Conservation (phyloP, 78 protist species). For the Pelomyxa schiedti region DNA sequence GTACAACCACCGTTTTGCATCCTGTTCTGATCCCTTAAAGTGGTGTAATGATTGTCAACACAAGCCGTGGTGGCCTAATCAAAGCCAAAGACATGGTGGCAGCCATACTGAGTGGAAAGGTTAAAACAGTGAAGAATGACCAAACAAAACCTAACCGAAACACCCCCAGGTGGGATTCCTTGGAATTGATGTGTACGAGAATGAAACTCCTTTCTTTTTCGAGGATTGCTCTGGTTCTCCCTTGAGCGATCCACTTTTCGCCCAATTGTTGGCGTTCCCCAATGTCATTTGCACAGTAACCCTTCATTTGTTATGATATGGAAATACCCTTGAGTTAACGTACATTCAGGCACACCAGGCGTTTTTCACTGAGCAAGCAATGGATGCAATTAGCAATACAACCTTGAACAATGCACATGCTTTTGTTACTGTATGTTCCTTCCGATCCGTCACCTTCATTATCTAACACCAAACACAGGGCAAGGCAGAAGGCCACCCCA, state of each 20-base stretch:
- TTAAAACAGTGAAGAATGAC: neutral
- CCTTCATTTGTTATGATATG: neutral
- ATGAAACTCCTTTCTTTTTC: constrained; percentile 59
- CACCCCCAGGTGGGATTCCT: neutral
- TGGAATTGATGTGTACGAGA: constrained; percentile 76
- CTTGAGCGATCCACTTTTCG: constrained; percentile 50
- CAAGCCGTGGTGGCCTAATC: constrained; percentile 68
- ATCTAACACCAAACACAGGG: no score
- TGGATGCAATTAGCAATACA: constrained; percentile 42
- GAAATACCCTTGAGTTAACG: constrained; percentile 13
- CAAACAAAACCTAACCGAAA: neutral
- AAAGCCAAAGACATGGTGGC: constrained; percentile 52
- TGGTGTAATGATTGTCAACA: constrained; percentile 64
- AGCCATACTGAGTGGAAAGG: constrained; percentile 47
- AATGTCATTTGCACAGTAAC: no score
- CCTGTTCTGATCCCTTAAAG: neutral
- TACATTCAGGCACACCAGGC: constrained; percentile 77
- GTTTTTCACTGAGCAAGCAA: constrained; percentile 70
- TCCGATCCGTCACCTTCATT: no score
- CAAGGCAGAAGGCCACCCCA: neutral
- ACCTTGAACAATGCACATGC: constrained; percentile 29
- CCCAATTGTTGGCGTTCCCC: constrained; percentile 27
- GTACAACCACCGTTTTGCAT: neutral
- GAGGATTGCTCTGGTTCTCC: constrained; percentile 29
- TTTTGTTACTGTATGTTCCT: no score